Evolutionary conservation across 345 rosid genomes (phyloP), one percentile per base, ranked within the genome.

Genomic region (Brassica nigra): DNA sequence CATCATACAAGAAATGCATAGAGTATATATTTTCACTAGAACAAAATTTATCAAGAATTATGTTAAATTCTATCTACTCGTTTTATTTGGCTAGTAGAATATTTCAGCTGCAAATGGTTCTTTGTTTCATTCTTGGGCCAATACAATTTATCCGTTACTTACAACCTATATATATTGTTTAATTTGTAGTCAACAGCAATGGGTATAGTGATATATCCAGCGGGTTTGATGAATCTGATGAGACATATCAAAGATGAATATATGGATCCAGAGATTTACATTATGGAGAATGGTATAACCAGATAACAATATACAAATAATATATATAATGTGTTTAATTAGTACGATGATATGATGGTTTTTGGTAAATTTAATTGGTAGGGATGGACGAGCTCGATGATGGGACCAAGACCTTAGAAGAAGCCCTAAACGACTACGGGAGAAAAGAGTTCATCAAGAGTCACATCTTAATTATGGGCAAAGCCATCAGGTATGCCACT

Each of bases 231-330:
- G 44, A 62, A 72, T 37, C 14, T 81, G 18, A 34, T 81, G 71
- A 77, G 62, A 66, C 78, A 82, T 69, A 69, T 82, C 68, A 77
- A 82, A 64, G 66, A 77, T 23, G 58, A 82, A 59, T 82, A 77
- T 57, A 77, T 62, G 68, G 73, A 82, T 52, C 85, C 85, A n/a
- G 79, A 74, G 59, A 82, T 82, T 55, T 82, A 82, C 69, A 78
- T 82, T n/a, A 82, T 78, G 78, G 85, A 82, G 66, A 82, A 82
- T 74, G 85, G 85, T 82, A 23, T 23, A 82, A 80, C 28, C 1
- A 28, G 20, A 33, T 3, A 15, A 15, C 37, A 64, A 29, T 57
- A 55, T 34, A 52, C 20, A 31, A 4, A 62, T 31, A 29, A 59
- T 12, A 47, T 62, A 5, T 36, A 7, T 2, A 33, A 11, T 58